Base-by-base conservation (phyloP, 345 rosid species). In the Brassica nigra region DNA sequence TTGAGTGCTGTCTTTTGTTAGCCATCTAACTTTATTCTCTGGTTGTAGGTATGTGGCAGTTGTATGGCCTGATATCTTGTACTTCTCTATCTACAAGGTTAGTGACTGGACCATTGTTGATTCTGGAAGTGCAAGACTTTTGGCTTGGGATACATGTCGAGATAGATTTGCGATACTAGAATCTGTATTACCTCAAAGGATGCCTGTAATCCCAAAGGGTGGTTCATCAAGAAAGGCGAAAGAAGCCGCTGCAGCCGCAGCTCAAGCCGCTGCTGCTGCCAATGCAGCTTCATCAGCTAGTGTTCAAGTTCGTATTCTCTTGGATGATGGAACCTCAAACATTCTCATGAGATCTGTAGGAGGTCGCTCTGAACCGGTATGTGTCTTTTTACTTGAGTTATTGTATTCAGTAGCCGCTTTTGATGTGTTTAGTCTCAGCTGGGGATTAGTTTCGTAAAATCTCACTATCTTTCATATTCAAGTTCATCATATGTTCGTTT, bases 181-280 rank as follows among this genome's bases (percentile, higher is more conserved):
- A 84, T 91, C 97, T 77, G 87, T 83, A 15, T 81, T 89, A 76
- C 81, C 92, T 78, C 97, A 95, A 71, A 91, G 97, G 83, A 84
- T 93, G 85, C 99, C 99, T 61, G 62, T 88, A 49, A 87, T 90
- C 83, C 92, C 98, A 7, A 93, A 93, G 80, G 96, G 98, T 37
- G 86, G 91, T 76, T 95, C 97, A 77, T 92, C 98, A 36, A 90
- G 90, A 84, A 93, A 82, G 83, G 97, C 99, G 23, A 95, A 83
- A 85, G 99, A 91, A 83, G 98, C 99, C n/a, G 99, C 99, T 54
- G 98, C 95, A 58, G 98, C 96, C 10, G 97, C 98, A 72, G 98
- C 94, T 68, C 98, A 93, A 81, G 99, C 99, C 62, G 97, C 98
- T 11, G 94, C 94, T 2, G 99, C 99, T 80, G 98, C 98, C 76